These are phyloP conservation scores for maize (Zea mays) DNA, from an alignment of 176 grass and related monocot genomes.

Conservation along the genomic window DNA sequence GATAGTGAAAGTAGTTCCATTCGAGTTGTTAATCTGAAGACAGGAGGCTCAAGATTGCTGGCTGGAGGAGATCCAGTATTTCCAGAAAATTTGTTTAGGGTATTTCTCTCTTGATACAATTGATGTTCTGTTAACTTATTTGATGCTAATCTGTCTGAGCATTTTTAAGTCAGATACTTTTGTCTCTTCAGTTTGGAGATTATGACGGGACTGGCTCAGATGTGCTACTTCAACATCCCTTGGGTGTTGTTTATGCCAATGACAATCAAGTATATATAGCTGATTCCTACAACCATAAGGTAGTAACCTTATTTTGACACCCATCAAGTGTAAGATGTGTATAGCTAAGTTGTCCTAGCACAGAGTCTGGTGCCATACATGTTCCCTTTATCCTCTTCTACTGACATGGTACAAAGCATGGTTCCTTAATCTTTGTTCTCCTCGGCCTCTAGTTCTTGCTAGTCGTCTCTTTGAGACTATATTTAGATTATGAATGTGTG, in stretches of 20 bases:
- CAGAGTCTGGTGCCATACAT: neutral
- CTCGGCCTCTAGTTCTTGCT: neutral
- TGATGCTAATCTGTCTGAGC: neutral
- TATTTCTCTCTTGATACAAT: slow-evolving; percentile 46
- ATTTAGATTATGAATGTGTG: no score
- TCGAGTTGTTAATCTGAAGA: slow-evolving; percentile 85
- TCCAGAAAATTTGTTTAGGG: slow-evolving; percentile 97
- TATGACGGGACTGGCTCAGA: slow-evolving; percentile 76
- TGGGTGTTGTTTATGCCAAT: slow-evolving; percentile 72
- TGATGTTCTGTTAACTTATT: slow-evolving; percentile 21
- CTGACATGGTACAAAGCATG: neutral
- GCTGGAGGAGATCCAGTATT: slow-evolving; percentile 87
- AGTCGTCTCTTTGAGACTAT: no score
- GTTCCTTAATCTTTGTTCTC: neutral
- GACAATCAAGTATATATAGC: slow-evolving; percentile 88
- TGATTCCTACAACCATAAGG: slow-evolving; percentile 99
- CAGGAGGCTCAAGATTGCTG: slow-evolving; percentile 84
- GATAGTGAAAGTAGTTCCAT: slow-evolving; percentile 99
- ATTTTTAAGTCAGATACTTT: slow-evolving; percentile 32
- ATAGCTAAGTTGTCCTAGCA: neutral
- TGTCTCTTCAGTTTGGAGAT: slow-evolving; percentile 78
- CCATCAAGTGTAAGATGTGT: neutral
- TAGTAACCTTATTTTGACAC: slow-evolving; percentile 47
- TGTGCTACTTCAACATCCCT: slow-evolving; percentile 86
- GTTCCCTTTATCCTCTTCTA: neutral